Conservation (phyloP, 2,329 filamentous ascomycete genomes). For the Colletotrichum cuscutae region DNA sequence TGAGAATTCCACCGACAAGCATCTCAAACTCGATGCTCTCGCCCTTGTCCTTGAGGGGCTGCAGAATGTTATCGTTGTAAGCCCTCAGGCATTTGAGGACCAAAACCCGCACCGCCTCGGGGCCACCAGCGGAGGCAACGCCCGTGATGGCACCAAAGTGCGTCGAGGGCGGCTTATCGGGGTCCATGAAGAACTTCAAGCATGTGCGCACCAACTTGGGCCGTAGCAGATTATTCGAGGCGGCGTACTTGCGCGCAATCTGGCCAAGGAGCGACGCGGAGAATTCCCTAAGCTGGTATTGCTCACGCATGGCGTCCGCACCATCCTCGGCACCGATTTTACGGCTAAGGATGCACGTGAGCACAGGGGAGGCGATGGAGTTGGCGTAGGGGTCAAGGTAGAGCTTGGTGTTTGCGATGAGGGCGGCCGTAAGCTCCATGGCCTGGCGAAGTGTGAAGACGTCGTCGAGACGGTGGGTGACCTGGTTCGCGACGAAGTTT, state of each 20-base stretch:
- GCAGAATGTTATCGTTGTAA: conserved; percentile 64
- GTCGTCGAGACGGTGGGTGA: conserved; percentile 92
- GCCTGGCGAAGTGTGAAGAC: conserved; percentile 89
- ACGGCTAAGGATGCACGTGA: conserved; percentile 90
- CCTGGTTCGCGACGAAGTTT: conserved; percentile 94
- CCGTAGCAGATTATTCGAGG: conserved; percentile 83
- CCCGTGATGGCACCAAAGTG: conserved; percentile 91
- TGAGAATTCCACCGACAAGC: conserved; percentile 65
- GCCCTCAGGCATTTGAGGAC: conserved; percentile 66
- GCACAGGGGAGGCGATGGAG: conserved; percentile 82
- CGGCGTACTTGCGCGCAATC: conserved; percentile 83
- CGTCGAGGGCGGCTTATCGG: conserved; percentile 81
- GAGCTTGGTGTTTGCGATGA: conserved; percentile 85
- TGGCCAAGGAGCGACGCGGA: conserved; percentile 83
- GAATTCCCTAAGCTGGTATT: conserved; percentile 86
- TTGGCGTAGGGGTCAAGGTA: conserved; percentile 73
- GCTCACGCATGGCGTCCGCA: conserved; percentile 63
- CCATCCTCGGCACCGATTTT: conserved; percentile 74
- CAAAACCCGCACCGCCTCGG: conserved; percentile 66
- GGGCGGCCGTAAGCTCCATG: conserved; percentile 87
- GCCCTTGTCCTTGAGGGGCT: conserved; percentile 62
- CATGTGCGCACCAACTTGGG: conserved; percentile 93
- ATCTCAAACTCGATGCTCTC: conserved; percentile 65
- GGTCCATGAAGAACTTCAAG: conserved; percentile 91
- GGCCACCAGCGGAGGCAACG: conserved; percentile 78